Evolutionary conservation across 1,284 basidiomycete species (phyloP), one percentile per base, ranked within the genome.

Genomic region (Ganoderma leucocontextum): DNA sequence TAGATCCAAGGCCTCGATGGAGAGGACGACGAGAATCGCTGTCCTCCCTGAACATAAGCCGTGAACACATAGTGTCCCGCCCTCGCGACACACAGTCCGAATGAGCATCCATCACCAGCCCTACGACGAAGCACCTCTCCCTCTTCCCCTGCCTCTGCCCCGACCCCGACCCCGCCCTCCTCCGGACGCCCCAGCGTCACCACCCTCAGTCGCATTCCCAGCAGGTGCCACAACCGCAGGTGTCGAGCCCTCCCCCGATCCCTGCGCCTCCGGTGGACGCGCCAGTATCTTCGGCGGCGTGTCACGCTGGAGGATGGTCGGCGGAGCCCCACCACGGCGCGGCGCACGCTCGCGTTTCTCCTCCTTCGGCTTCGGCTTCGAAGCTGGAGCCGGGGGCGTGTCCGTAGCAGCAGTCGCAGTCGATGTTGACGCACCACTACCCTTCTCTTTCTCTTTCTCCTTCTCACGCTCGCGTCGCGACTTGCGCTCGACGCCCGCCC

Each of bases 401-500:
- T 49, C 61, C 22, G 66, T 9, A 29, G 36, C 39, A 19, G 64
- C 15, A 7, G 58, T 17, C 2, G 60, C 57, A 12, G 64, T 25
- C 42, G 65, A 60, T 38, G 58, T 65, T 47, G 70, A 41, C 17
- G 39, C 63, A 7, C 61, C 73, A 44, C 67, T 73, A 12, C 74
- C 69, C 58, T 70, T 70, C 33, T 68, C 73, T 42, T 69, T 74
- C 17, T 75, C 65, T 60, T 74, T 77, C 66, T 72, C 72, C 38
- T 65, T 68, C 42, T 72, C 72, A 13, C 76, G 73, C 60, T 80
- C 78, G 9, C 78, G 74, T 29, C 75, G 72, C n/a, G 75, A 44
- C 72, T 78, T 69, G 74, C 74, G 19, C 66, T 75, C 73, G 7
- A 87, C 84, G 2, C 86, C 87, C 0, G 85, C 87, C 2, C 88